These are phyloP conservation scores for Plasmodium berghei DNA, from an alignment of 169 alveolate species.

Conservation along the genomic window DNA sequence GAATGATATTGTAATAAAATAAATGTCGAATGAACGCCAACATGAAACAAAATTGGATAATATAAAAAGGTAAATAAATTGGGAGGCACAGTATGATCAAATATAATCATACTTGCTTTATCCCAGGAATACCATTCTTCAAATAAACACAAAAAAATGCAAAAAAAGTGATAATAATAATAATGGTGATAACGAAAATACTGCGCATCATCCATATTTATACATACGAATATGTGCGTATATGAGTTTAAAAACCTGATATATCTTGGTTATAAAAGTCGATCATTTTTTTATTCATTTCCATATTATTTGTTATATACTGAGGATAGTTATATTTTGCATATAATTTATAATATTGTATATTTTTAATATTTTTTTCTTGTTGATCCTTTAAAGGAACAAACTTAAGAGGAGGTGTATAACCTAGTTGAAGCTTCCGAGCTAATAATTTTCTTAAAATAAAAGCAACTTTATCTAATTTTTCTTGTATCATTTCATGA, in stretches of 20 bases:
- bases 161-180: no score
- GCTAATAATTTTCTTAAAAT: conserved; percentile 82
- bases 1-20: no score
- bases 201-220: background rate
- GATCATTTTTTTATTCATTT: conserved; percentile 13
- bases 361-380: conserved; percentile 43
- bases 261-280: conserved; percentile 39
- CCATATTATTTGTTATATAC: background rate
- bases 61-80: no score
- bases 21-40: no score
- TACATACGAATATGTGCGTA: background rate
- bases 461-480: conserved; percentile 78
- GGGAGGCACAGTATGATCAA: no score
- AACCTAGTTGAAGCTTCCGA: conserved; percentile 84
- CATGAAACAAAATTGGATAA: no score
- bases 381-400: conserved; percentile 61
- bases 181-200: no score
- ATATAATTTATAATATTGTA: conserved; percentile 63
- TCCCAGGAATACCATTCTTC: no score
- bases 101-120: no score
- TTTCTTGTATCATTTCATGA: conserved; percentile 77
- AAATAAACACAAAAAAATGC: no score
- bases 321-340: conserved; percentile 59
- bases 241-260: conserved; percentile 27
- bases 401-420: conserved; percentile 86